phyloP scores from a whole-genome alignment of 1,139 yeast genomes.

The Scheffersomyces quercinus region DNA sequence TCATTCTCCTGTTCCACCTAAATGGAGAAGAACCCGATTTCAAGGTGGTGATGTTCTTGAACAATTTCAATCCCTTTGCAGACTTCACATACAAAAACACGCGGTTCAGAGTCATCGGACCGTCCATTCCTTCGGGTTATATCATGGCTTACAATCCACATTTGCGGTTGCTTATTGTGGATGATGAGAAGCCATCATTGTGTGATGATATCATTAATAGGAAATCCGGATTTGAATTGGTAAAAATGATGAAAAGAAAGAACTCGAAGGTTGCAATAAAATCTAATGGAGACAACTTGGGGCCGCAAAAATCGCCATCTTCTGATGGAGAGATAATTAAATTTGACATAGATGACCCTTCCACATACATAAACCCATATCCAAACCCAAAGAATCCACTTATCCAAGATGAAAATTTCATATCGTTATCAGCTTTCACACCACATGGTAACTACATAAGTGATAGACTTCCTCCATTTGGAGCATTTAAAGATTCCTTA shows the following conservation, averaged over 20 bases:
- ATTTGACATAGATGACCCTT: conserved; percentile 5
- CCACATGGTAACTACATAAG: conserved; percentile 24
- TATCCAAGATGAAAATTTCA: conserved; percentile 8
- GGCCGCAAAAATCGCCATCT: background rate
- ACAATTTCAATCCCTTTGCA: conserved; percentile 39
- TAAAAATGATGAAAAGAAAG: conserved; percentile 22
- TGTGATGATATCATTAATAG: conserved; percentile 38
- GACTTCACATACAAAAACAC: conserved; percentile 42
- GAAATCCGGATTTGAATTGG: conserved; percentile 28
- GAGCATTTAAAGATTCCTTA: conserved; percentile 32
- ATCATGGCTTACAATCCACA: conserved; percentile 33
- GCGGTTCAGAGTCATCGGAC: conserved; percentile 42
- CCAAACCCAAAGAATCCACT: conserved; percentile 28
- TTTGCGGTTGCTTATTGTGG: conserved; percentile 36
- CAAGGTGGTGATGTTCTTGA: conserved; percentile 34
- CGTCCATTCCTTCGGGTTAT: conserved; percentile 33
- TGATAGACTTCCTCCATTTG: conserved; percentile 43
- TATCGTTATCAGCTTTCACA: conserved; percentile 6
- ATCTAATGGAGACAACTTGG: background rate
- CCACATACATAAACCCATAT: conserved; percentile 25
- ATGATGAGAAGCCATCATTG: conserved; percentile 35
- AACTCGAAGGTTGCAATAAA: background rate
- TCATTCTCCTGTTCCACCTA: conserved; percentile 29
- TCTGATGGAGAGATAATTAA: background rate
- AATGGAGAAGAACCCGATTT: conserved; percentile 14